Evolutionary conservation across 345 rosid genomes (phyloP).

Genomic region (Triadica sebifera): DNA sequence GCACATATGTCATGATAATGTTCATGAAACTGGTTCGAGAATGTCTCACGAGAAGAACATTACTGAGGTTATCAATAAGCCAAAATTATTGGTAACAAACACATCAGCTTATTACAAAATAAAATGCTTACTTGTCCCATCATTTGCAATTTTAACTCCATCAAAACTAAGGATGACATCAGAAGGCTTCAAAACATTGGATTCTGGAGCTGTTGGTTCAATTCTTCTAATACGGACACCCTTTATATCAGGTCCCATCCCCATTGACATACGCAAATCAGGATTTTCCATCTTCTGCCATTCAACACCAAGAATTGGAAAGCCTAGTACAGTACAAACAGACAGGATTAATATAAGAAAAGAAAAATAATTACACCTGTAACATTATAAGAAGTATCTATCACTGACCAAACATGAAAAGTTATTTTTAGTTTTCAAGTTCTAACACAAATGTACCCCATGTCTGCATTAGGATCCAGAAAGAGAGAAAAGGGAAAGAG

Average conservation of each 20-base stretch:
- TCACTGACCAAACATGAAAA: neutral
- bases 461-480: neutral
- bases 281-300: constrained; percentile 99
- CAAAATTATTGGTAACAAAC: too few relatives aligned
- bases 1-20: neutral
- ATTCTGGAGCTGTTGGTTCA: constrained; percentile 91
- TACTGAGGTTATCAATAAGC: too few relatives aligned
- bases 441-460: neutral
- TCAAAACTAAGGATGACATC: constrained; percentile 89
- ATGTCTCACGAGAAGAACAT: too few relatives aligned
- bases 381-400: neutral
- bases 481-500: neutral
- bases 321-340: constrained; percentile 46
- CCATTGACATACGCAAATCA: constrained; percentile 71
- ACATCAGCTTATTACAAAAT: too few relatives aligned
- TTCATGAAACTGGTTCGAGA: neutral
- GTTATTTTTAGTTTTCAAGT: neutral
- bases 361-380: neutral
- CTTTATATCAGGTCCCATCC: constrained; percentile 76
- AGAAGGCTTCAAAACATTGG: constrained; percentile 73
- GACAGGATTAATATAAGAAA: constrained; percentile 8
- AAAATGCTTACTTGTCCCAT: constrained; percentile 73
- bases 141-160: constrained; percentile 81
- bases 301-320: constrained; percentile 90
- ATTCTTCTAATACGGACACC: constrained; percentile 91